Conservation (phyloP, 2,329 filamentous ascomycete species). For the Colletotrichum sublineola region DNA sequence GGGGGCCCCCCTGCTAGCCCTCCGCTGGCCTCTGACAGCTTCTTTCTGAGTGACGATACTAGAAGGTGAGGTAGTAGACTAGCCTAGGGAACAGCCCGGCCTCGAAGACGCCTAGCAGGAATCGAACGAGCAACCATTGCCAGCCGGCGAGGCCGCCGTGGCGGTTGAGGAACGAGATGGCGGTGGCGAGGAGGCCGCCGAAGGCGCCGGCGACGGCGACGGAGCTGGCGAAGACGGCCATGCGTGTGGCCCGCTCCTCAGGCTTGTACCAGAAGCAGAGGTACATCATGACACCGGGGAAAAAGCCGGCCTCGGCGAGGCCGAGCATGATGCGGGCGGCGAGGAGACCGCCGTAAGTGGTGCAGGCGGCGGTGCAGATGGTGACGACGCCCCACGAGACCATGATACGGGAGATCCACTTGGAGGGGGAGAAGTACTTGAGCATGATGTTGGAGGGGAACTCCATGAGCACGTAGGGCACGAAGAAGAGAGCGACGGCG, state of each 20-base stretch:
- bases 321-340: constrained; percentile 64
- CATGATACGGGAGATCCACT: constrained; percentile 55
- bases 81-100: constrained; percentile 59
- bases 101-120: constrained; percentile 58
- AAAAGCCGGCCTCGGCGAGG: constrained; percentile 64
- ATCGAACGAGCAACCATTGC: constrained; percentile 78
- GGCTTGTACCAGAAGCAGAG: constrained; percentile 74
- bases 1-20: no score
- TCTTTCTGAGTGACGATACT: constrained; percentile 61
- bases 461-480: constrained; percentile 49
- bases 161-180: constrained; percentile 61
- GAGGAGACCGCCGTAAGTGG: constrained; percentile 62
- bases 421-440: constrained; percentile 52
- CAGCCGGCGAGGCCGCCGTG: constrained; percentile 65
- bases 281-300: constrained; percentile 68
- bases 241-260: constrained; percentile 69
- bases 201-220: constrained; percentile 71
- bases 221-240: constrained; percentile 71
- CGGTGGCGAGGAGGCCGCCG: constrained; percentile 69
- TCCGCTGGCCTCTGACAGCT: no score
- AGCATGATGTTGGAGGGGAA: constrained; percentile 52
- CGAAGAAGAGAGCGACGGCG: constrained; percentile 50
- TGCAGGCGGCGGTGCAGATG: constrained; percentile 61
- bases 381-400: constrained; percentile 64
- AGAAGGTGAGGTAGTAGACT: constrained; percentile 59